phyloP scores from a whole-genome alignment of 148 eudicot species.

The Fagopyrum tataricum region DNA sequence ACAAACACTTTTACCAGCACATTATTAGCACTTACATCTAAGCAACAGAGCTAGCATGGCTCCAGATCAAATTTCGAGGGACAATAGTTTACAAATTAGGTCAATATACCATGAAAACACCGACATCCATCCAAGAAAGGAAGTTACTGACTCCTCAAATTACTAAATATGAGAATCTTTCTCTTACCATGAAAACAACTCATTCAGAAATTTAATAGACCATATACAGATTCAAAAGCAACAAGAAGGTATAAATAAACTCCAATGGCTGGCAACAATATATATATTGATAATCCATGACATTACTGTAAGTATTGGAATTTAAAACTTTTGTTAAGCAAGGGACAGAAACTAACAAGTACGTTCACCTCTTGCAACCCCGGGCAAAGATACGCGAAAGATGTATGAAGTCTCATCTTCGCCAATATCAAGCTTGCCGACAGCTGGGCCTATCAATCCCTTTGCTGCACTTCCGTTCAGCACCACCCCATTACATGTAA shows the following conservation, averaged over 20 bases:
- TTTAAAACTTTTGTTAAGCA: neutral
- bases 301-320: neutral
- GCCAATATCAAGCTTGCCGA: conserved; percentile 52
- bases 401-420: conserved; percentile 46
- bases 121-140: neutral
- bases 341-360: conserved; percentile 12
- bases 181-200: neutral
- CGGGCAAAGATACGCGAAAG: conserved; percentile 71
- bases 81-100: neutral
- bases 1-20: too few species aligned
- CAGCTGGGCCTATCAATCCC: conserved; percentile 42
- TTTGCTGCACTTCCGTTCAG: conserved; percentile 57
- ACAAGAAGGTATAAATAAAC: neutral
- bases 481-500: conserved; percentile 35
- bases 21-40: neutral
- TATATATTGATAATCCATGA: too few species aligned
- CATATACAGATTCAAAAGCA: neutral
- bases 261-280: too few species aligned
- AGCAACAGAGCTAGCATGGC: neutral
- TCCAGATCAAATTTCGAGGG: neutral
- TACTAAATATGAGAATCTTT: too few species aligned
- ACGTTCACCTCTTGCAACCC: conserved; percentile 52
- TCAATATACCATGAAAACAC: neutral
- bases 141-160: too few species aligned
- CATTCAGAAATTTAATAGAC: neutral